A percentile compares a stretch with the other conserved stretches of the same genome.
These are phyloP conservation scores for Rhizophagus prolifer DNA, from an alignment of 192 early-diverging fungal genomes.

Conservation along the genomic window DNA sequence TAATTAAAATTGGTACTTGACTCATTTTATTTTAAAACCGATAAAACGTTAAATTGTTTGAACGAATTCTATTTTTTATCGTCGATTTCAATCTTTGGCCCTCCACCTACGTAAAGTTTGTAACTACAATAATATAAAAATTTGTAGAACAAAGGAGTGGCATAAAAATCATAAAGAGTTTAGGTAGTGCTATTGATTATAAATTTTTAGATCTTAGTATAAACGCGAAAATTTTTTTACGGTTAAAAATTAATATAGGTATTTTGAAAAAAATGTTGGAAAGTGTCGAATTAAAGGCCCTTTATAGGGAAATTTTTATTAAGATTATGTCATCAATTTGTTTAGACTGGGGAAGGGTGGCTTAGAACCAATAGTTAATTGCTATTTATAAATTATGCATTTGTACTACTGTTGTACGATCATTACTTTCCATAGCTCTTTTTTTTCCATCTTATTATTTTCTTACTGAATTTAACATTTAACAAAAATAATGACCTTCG, in stretches of 20 bases:
- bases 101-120: neutral
- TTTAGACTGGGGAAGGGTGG: neutral
- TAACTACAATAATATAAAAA: neutral
- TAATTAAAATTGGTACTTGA: conserved; percentile 2
- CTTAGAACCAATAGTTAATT: neutral
- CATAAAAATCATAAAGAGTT: neutral
- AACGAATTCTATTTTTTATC: neutral
- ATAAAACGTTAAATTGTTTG: neutral
- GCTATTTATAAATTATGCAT: neutral
- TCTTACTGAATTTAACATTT: no score
- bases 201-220: neutral
- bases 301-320: neutral
- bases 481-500: conserved; percentile 34
- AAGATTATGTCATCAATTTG: neutral
- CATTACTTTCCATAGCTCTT: neutral
- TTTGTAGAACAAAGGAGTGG: neutral
- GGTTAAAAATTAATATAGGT: neutral
- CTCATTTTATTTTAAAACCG: neutral
- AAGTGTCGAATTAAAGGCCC: neutral
- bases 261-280: neutral
- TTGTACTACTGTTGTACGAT: neutral
- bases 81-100: neutral
- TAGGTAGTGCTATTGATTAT: neutral
- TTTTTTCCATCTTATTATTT: no score
- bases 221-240: neutral